Evolutionary conservation across 1,139 yeast species (phyloP).

Genomic region (Scheffersomyces segobiensis): DNA sequence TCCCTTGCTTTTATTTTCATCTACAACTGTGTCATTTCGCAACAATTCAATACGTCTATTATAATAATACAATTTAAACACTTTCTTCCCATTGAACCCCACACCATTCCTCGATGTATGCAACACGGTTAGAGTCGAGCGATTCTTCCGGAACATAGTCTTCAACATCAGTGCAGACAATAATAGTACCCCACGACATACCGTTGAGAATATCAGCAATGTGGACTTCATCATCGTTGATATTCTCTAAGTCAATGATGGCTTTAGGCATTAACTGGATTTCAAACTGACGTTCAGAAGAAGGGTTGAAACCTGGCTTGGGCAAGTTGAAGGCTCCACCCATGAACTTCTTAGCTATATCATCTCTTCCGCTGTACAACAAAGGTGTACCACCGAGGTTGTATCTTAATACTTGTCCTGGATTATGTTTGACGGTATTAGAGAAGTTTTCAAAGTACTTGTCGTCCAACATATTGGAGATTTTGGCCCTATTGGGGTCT

Average conservation of each 20-base stretch:
- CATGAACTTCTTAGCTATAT: conserved; percentile 44
- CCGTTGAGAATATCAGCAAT: conserved; percentile 59
- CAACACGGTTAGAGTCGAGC: conserved; percentile 66
- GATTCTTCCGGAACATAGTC: conserved; percentile 61
- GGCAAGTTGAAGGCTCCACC: conserved; percentile 40
- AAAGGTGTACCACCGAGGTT: conserved; percentile 75
- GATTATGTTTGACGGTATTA: conserved; percentile 72
- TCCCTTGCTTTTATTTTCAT: neutral
- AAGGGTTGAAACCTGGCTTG: conserved; percentile 59
- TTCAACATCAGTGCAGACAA: conserved; percentile 76
- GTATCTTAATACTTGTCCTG: conserved; percentile 83
- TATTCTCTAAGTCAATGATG: conserved; percentile 73
- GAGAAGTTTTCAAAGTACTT: conserved; percentile 78
- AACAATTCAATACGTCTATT: neutral
- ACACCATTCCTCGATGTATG: conserved; percentile 86
- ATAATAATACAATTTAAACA: conserved; percentile 16
- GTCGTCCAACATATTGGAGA: conserved; percentile 65
- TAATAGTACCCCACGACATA: conserved; percentile 97
- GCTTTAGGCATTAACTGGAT: conserved; percentile 93
- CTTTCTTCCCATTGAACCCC: conserved; percentile 95
- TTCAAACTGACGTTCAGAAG: conserved; percentile 69
- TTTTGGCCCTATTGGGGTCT: conserved; percentile 40
- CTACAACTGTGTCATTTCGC: neutral
- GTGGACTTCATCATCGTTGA: conserved; percentile 27
- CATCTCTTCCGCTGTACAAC: conserved; percentile 66